phyloP scores from a whole-genome alignment of 1,284 basidiomycete genomes.

The Wolfiporia cocos region DNA sequence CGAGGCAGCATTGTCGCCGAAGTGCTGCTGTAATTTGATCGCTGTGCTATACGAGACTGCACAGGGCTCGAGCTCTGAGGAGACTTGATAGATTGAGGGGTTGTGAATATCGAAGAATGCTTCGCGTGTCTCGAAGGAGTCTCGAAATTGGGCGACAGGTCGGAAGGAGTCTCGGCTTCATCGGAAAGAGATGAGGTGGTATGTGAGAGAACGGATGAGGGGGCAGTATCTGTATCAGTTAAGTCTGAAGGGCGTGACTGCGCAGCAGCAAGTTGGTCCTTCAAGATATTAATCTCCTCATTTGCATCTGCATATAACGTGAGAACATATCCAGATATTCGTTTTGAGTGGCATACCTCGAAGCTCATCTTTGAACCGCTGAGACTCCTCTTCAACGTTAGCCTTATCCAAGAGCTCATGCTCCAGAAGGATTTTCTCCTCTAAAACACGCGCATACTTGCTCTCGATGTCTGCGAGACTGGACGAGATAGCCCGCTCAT shows the following conservation, averaged over 20 bases:
- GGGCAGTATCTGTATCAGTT: slow-evolving; percentile 17
- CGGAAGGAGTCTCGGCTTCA: too few relatives aligned
- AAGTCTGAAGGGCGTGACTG: slow-evolving; percentile 26
- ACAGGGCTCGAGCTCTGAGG: slow-evolving; percentile 27
- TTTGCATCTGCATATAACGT: slow-evolving; percentile 57
- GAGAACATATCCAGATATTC: not conserved
- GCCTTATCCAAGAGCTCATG: slow-evolving; percentile 94
- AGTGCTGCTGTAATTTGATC: slow-evolving; percentile 37
- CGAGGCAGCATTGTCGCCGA: slow-evolving; percentile 42
- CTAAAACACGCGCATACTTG: slow-evolving; percentile 87
- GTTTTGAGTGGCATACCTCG: slow-evolving; percentile 54
- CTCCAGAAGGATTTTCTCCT: slow-evolving; percentile 96
- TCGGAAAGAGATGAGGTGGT: slow-evolving; percentile 31
- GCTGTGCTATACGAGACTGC: slow-evolving; percentile 45
- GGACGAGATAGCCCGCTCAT: slow-evolving; percentile 86
- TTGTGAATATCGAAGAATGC: slow-evolving; percentile 19
- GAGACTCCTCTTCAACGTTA: slow-evolving; percentile 85
- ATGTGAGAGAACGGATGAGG: slow-evolving; percentile 21
- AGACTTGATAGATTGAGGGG: slow-evolving; percentile 18
- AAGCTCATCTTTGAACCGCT: slow-evolving; percentile 90
- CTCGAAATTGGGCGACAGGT: slow-evolving; percentile 47
- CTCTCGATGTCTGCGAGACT: slow-evolving; percentile 89
- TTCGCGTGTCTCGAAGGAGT: slow-evolving; percentile 23
- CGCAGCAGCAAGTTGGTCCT: slow-evolving; percentile 58
- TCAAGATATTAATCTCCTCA: slow-evolving; percentile 79